A percentile compares a stretch with the other conserved stretches of the same genome.
These are phyloP conservation scores for Wallacemonas sp. DNA, from an alignment of 208 protist species.

Conservation along the genomic window DNA sequence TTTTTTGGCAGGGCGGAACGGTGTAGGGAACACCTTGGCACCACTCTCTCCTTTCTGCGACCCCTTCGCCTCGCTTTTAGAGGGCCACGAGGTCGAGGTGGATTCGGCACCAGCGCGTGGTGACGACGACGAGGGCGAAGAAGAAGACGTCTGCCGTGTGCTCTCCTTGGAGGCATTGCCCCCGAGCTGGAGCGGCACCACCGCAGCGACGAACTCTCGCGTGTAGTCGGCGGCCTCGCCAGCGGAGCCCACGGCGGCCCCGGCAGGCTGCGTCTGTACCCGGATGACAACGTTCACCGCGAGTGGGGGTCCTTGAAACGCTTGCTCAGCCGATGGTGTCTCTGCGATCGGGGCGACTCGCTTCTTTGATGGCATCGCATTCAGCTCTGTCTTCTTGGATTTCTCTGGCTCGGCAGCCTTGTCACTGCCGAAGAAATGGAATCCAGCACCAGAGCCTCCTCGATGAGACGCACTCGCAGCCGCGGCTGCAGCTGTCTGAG, in stretches of 20 bases:
- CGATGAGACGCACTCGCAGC: background rate
- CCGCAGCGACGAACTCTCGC: constrained; percentile 27
- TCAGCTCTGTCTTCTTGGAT: background rate
- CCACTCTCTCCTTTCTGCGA: background rate
- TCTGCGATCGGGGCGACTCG: background rate
- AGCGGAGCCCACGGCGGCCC: background rate
- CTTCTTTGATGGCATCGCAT: background rate
- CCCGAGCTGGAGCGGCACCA: constrained; percentile 29
- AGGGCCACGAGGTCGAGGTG: too few species aligned
- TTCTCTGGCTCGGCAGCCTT: background rate
- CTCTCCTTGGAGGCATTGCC: background rate
- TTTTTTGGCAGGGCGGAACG: background rate
- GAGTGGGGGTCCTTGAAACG: background rate
- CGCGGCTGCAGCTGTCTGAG: background rate
- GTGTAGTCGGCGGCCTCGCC: background rate
- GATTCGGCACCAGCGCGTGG: too few species aligned
- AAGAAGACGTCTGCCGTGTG: background rate
- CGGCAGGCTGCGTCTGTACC: constrained; percentile 2
- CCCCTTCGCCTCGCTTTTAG: too few species aligned
- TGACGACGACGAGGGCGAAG: background rate
- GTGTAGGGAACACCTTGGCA: constrained; percentile 2
- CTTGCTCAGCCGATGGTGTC: background rate
- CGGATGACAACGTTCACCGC: constrained; percentile 8
- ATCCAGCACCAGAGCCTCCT: background rate
- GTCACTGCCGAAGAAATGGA: constrained; percentile 10